phyloP scores from a whole-genome alignment of 2,329 filamentous ascomycete species.

The Fusarium circinatum region DNA sequence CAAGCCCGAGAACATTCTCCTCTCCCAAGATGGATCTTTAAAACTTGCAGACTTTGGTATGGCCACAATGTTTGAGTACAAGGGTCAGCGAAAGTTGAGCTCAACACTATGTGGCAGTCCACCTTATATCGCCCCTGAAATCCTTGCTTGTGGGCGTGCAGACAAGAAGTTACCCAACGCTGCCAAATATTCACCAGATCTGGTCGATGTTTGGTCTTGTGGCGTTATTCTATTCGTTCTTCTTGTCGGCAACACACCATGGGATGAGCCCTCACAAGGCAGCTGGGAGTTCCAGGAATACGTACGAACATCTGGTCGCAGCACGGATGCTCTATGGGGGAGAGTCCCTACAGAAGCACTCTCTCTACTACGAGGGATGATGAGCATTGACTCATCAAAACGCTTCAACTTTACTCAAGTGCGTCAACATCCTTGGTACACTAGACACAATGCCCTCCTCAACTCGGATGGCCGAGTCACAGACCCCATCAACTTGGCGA shows the following conservation, averaged over 20 bases:
- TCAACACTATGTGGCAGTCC: constrained; percentile 94
- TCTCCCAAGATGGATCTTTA: constrained; percentile 84
- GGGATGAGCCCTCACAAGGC: constrained; percentile 87
- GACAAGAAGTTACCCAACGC: constrained; percentile 61
- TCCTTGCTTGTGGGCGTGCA: constrained; percentile 66
- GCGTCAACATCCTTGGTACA: constrained; percentile 94
- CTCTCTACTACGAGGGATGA: constrained; percentile 91
- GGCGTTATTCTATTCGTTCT: constrained; percentile 98
- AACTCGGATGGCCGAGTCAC: constrained; percentile 77
- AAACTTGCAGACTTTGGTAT: constrained; percentile 98
- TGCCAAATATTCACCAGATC: constrained; percentile 76
- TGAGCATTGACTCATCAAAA: constrained; percentile 78
- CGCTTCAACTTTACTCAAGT: constrained; percentile 90
- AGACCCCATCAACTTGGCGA: constrained; percentile 87
- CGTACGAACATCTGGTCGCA: constrained; percentile 79
- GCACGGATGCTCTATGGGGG: constrained; percentile 86
- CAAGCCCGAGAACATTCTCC: constrained; percentile 94
- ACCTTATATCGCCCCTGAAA: constrained; percentile 97
- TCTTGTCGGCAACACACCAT: constrained; percentile 94
- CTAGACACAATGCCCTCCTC: constrained; percentile 80
- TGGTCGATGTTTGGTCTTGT: constrained; percentile 96
- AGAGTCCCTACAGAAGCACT: constrained; percentile 78
- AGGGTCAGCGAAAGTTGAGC: constrained; percentile 83
- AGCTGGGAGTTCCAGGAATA: constrained; percentile 96
- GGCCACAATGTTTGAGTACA: constrained; percentile 91